phyloP scores from a whole-genome alignment of 805 yeast species.

The Candida ascalaphidarum region DNA sequence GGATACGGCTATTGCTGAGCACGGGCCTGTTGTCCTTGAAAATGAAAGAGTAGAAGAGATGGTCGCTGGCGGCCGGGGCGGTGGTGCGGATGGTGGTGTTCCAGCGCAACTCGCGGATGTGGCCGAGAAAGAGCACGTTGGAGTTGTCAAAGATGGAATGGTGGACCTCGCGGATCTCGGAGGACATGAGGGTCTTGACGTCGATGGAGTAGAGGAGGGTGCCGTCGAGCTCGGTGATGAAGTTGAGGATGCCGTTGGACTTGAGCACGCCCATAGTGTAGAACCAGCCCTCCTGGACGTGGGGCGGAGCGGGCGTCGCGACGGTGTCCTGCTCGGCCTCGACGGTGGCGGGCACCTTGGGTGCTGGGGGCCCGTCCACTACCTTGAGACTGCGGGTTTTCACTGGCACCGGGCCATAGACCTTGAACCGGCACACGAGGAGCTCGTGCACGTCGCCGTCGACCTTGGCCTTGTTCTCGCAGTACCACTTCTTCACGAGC shows the following conservation, averaged over 20 bases:
- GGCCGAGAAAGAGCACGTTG: constrained; percentile 51
- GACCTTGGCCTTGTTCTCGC: constrained; percentile 22
- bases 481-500: constrained; percentile 46
- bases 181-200: constrained; percentile 39
- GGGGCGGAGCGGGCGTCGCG: constrained; percentile 1
- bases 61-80: constrained; percentile 11
- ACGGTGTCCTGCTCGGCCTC: not conserved
- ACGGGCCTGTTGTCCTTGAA: constrained; percentile 24
- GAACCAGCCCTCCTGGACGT: constrained; percentile 55
- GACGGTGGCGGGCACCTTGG: constrained; percentile 10
- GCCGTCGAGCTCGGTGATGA: constrained; percentile 59
- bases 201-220: constrained; percentile 51
- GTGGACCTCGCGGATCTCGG: constrained; percentile 59
- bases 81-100: constrained; percentile 27
- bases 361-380: constrained; percentile 30
- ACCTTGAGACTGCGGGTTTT: constrained; percentile 28
- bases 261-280: constrained; percentile 62
- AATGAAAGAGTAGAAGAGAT: constrained; percentile 12
- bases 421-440: constrained; percentile 55
- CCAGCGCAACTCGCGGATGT: constrained; percentile 44
- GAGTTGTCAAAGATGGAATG: constrained; percentile 54
- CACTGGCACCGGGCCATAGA: constrained; percentile 54
- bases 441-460: constrained; percentile 25
- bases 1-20: constrained; percentile 31
- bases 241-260: constrained; percentile 53